Conservation (phyloP, 2,329 filamentous ascomycete genomes). For the Geosmithia morbida region DNA sequence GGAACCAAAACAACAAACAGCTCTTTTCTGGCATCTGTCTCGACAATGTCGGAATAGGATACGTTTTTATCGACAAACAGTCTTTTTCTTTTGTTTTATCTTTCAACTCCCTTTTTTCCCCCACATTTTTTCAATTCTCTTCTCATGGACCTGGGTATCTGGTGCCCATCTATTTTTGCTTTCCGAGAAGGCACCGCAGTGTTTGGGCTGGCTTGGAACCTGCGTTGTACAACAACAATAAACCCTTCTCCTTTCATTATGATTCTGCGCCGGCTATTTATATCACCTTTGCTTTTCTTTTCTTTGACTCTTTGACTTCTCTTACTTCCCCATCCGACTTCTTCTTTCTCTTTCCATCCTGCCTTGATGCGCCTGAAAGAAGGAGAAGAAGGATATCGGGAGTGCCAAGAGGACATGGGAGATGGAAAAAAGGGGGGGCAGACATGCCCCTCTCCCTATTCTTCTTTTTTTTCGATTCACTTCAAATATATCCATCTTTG, state of each 20-base stretch:
- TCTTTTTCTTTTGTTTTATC: neutral
- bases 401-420: neutral
- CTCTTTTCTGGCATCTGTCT: neutral
- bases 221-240: neutral
- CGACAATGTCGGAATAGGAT: neutral
- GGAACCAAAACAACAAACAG: neutral
- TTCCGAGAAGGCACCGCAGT: neutral
- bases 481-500: neutral
- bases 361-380: neutral
- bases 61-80: slow-evolving; percentile 1
- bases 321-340: neutral
- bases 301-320: neutral
- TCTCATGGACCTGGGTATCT: neutral
- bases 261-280: neutral
- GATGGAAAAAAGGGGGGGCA: neutral
- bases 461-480: neutral
- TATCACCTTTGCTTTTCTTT: too few species aligned
- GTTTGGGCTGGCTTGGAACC: neutral
- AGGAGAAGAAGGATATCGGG: neutral
- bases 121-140: neutral
- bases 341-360: neutral
- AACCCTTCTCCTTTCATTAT: neutral
- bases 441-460: neutral
- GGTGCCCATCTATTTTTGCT: neutral
- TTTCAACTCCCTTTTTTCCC: neutral